phyloP scores from a whole-genome alignment of 2,329 filamentous ascomycete species.

The Lachnellula willkommii region DNA sequence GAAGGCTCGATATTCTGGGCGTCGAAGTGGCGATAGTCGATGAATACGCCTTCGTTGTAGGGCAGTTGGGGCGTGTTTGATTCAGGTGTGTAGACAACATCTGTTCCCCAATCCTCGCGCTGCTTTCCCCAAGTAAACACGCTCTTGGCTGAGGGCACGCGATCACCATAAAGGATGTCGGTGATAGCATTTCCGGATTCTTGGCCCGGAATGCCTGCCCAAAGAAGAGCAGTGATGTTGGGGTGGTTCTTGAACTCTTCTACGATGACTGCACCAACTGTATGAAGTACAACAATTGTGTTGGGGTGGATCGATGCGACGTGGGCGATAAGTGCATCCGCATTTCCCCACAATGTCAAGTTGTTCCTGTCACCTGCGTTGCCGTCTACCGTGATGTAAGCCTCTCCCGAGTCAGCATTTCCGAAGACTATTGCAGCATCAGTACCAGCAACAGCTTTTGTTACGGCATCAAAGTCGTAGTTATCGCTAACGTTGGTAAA shows the following conservation, averaged over 20 bases:
- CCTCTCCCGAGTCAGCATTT: constrained; percentile 81
- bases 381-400: constrained; percentile 73
- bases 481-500: constrained; percentile 65
- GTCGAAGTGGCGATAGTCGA: constrained; percentile 78
- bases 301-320: constrained; percentile 76
- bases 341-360: constrained; percentile 80
- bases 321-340: constrained; percentile 73
- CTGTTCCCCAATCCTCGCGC: constrained; percentile 38
- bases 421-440: constrained; percentile 80
- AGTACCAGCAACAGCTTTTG: constrained; percentile 60
- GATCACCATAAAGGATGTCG: constrained; percentile 74
- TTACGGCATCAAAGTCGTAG: constrained; percentile 45
- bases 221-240: constrained; percentile 79
- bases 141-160: constrained; percentile 70
- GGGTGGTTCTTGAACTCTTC: constrained; percentile 67
- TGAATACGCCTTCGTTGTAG: constrained; percentile 73
- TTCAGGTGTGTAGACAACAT: constrained; percentile 36
- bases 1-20: constrained; percentile 54
- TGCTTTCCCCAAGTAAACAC: constrained; percentile 72
- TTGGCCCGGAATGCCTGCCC: constrained; percentile 79
- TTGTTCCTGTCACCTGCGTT: constrained; percentile 90
- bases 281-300: constrained; percentile 88
- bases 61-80: constrained; percentile 58
- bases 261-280: constrained; percentile 72
- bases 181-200: constrained; percentile 74